Evolutionary conservation across 1,139 yeast species (phyloP).

Genomic region (Yamadazyma oceani): DNA sequence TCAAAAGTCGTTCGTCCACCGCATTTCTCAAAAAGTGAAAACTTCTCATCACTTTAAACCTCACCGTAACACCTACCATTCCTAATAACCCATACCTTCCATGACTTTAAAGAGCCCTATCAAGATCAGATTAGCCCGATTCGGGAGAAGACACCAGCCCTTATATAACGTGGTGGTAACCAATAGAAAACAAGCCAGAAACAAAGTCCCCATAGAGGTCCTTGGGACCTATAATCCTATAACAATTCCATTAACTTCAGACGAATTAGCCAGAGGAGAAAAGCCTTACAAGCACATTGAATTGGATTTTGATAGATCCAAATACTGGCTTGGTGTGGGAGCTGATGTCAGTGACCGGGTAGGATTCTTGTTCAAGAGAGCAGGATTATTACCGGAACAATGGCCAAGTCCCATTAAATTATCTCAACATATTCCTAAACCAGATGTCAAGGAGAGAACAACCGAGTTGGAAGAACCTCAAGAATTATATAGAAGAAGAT

Average conservation of each 20-base stretch:
- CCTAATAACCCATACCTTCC: background rate
- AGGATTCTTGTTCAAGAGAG: conserved; percentile 72
- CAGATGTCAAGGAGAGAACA: conserved; percentile 27
- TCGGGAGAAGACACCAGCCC: conserved; percentile 88
- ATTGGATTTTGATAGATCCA: conserved; percentile 86
- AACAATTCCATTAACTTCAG: conserved; percentile 67
- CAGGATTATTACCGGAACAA: conserved; percentile 69
- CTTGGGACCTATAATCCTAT: conserved; percentile 91
- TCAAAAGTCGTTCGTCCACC: conserved; percentile 1
- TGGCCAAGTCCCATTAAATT: conserved; percentile 60
- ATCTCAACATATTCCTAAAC: conserved; percentile 34
- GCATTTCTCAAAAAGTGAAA: background rate
- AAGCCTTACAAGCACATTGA: conserved; percentile 76
- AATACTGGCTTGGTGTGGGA: conserved; percentile 98
- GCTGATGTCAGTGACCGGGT: conserved; percentile 92
- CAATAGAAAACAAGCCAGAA: conserved; percentile 69
- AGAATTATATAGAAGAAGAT: conserved; percentile 36
- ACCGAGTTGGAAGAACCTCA: conserved; percentile 34
- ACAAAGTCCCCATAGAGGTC: conserved; percentile 88
- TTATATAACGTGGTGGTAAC: conserved; percentile 91
- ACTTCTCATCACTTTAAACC: background rate
- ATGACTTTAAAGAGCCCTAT: conserved; percentile 23
- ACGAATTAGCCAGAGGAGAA: conserved; percentile 50
- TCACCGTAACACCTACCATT: no score
- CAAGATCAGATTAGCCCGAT: conserved; percentile 79